Base-by-base conservation (phyloP, 1,284 basidiomycete genomes). In the Flammula alnicola region DNA sequence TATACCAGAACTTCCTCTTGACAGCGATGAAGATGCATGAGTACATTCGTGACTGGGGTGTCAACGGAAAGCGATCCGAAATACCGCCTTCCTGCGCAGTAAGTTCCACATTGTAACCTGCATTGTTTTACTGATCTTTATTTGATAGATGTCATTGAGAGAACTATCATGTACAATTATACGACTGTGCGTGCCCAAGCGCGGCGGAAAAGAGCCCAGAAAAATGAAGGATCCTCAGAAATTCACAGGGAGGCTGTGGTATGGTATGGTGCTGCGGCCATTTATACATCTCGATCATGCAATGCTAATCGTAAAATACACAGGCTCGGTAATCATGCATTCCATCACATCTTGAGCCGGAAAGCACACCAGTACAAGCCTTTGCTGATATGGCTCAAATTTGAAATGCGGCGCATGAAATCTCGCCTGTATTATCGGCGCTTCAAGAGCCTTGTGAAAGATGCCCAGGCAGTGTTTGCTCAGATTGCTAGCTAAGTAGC, bases 21-120 rank as follows among this genome's bases (percentile, higher is more conserved):
- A 80, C 86, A 1, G 92, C 92, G 0, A 86, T 95, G 77, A 98
- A 95, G 72, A 89, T 95, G 76, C 84, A 91, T 44, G 79, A 83
- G 43, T 98, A 97, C 66, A 74, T 96, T 29, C 75, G 76, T 36
- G 76, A 78, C 37, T 86, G 80, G 83, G 73, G 75, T n/a, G 55
- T 72, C 5, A 71, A 75, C 43, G 55, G 71, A n/a, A 63, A 59
- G 29, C 74, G n/a, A n/a, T n/a, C n/a, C n/a, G 70, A 49, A 78
- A 78, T 54, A 58, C 66, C 40, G 63, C 60, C 37, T 85, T 83
- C 62, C 69, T 90, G 44, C 72, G 75, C 39, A 73, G 84, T 88
- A 61, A 30, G 80, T 71, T 37, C 20, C 35, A 19, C 38, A 45
- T 30, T 20, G 39, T 43, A 14, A 41, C 5, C 17, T 25, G 16